A percentile compares a stretch with the other conserved stretches of the same genome.
Evolutionary conservation across 1,284 basidiomycete species (phyloP).

Genomic region (Sphagnurus paluster): DNA sequence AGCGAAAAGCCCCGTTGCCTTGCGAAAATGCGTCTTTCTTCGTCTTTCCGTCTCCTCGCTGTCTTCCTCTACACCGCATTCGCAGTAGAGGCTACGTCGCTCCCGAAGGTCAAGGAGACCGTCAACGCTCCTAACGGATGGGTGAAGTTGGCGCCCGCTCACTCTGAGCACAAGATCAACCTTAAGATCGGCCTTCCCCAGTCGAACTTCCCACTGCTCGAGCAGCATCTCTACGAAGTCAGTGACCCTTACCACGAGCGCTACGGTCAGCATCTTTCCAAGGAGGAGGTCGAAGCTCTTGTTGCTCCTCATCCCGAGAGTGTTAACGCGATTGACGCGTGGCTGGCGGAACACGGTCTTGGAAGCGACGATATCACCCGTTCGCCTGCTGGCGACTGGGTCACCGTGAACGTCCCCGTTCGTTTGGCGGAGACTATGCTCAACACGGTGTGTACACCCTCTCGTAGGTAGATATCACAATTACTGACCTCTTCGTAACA

Average conservation of each 20-base stretch:
- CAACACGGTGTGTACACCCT: constrained; percentile 56
- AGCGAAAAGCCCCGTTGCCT: too few species aligned
- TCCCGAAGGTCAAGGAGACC: constrained; percentile 37
- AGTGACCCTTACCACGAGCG: constrained; percentile 63
- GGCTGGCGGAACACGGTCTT: constrained; percentile 61
- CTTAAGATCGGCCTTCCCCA: constrained; percentile 71
- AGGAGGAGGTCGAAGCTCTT: constrained; percentile 60
- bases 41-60: constrained; percentile 15
- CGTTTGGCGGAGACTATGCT: constrained; percentile 66
- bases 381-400: constrained; percentile 70
- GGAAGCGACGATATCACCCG: constrained; percentile 43
- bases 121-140: constrained; percentile 52
- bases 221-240: constrained; percentile 64
- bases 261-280: constrained; percentile 69
- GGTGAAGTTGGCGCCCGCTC: constrained; percentile 43
- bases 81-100: too few species aligned
- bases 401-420: constrained; percentile 60
- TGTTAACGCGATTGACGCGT: constrained; percentile 54
- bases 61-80: constrained; percentile 13
- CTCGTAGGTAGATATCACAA: constrained; percentile 19
- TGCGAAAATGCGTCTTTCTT: too few species aligned
- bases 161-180: constrained; percentile 47
- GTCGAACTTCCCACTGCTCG: constrained; percentile 55
- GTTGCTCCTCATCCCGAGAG: constrained; percentile 59
- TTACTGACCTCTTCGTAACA: too few species aligned